Conservation (phyloP, 1,284 basidiomycete genomes). For the Melampsora americana region DNA sequence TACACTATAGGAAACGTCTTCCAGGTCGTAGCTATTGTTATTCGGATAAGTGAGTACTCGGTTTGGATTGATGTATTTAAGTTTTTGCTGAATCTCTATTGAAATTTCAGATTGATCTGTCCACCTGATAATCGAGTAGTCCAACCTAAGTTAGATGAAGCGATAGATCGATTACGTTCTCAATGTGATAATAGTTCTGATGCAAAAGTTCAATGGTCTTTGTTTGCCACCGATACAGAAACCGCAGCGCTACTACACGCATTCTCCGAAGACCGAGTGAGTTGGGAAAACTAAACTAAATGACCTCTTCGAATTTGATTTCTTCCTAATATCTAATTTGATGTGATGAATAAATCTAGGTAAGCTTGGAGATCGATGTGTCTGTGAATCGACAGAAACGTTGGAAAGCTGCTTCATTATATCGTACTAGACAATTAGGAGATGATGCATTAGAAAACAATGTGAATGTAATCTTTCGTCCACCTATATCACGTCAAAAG, state of each 20-base stretch:
- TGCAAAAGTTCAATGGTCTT: conserved; percentile 19
- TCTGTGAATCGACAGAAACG: conserved; percentile 24
- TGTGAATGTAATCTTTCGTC: conserved; percentile 12
- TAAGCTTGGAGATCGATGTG: conserved; percentile 11
- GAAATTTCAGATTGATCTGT: conserved; percentile 17
- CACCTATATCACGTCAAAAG: not conserved
- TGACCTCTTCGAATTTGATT: not conserved
- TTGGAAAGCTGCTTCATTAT: conserved; percentile 24
- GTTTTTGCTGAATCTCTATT: not conserved
- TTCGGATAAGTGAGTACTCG: conserved; percentile 33
- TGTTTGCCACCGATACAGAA: conserved; percentile 37
- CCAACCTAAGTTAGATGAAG: not conserved
- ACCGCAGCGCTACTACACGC: conserved; percentile 40
- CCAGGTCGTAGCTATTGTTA: conserved; percentile 44
- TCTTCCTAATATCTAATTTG: not conserved
- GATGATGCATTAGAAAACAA: conserved; percentile 34
- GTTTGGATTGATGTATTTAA: not conserved
- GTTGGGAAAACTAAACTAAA: not conserved
- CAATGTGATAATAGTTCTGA: not conserved
- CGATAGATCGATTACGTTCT: not conserved
- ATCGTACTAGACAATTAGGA: conserved; percentile 30
- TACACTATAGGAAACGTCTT: conserved; percentile 33
- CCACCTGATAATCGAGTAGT: conserved; percentile 31
- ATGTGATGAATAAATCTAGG: not conserved
- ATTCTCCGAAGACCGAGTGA: conserved; percentile 27